Evolutionary conservation across 2,329 filamentous ascomycete genomes (phyloP).

Genomic region (Akanthomyces muscarius): DNA sequence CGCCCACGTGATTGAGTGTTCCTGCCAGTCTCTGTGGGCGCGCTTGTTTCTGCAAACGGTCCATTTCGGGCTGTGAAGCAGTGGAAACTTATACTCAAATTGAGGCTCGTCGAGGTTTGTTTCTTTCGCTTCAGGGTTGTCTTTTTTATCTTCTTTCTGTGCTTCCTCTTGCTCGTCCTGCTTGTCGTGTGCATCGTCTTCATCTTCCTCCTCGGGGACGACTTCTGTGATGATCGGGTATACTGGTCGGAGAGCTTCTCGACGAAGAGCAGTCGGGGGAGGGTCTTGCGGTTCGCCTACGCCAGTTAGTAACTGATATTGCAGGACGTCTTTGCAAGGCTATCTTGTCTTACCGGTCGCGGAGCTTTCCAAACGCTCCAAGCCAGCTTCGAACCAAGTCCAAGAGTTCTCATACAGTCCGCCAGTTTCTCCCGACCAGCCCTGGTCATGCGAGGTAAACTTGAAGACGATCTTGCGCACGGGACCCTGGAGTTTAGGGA

Average conservation of each 20-base stretch:
- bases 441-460: constrained; percentile 55
- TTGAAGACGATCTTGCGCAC: constrained; percentile 60
- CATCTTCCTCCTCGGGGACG: constrained; percentile 20
- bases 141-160: neutral
- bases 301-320: neutral
- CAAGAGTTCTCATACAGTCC: constrained; percentile 45
- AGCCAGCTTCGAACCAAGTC: constrained; percentile 62
- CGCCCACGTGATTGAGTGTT: constrained; percentile 51
- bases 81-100: constrained; percentile 34
- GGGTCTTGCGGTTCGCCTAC: neutral
- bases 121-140: neutral
- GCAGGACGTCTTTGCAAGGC: neutral
- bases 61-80: constrained; percentile 33
- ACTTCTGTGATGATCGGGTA: constrained; percentile 20
- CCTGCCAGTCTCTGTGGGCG: constrained; percentile 30
- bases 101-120: neutral
- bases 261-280: neutral
- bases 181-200: neutral
- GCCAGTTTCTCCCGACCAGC: constrained; percentile 40
- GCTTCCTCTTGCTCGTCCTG: neutral
- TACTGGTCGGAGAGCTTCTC: constrained; percentile 11
- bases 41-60: constrained; percentile 47
- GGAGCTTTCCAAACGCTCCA: constrained; percentile 50
- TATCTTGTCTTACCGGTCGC: constrained; percentile 26
- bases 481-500: constrained; percentile 42